phyloP scores from a whole-genome alignment of 2,329 filamentous ascomycete genomes.

The Xylaria polymorpha region DNA sequence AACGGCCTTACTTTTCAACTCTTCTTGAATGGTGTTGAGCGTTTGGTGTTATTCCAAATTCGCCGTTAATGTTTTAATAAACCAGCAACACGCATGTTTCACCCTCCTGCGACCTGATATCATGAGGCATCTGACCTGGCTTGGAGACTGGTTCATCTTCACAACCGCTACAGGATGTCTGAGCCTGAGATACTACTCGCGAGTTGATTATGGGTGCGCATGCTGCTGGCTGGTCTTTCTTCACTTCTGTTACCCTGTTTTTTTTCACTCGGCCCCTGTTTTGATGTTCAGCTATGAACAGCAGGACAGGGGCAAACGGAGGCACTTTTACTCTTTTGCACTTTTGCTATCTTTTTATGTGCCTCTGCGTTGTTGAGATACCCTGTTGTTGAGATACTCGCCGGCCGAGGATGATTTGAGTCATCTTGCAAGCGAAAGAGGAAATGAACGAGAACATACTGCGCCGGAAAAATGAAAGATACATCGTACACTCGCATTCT shows the following conservation, averaged over 20 bases:
- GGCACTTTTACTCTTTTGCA: conserved; percentile 34
- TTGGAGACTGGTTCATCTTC: conserved; percentile 25
- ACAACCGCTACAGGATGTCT: conserved; percentile 20
- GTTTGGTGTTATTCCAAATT: conserved; percentile 46
- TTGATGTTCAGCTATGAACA: conserved; percentile 23
- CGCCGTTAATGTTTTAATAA: conserved; percentile 50
- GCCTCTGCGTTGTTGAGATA: conserved; percentile 43
- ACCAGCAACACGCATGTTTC: conserved; percentile 41
- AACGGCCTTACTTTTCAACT: conserved; percentile 43
- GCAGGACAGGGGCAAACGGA: conserved; percentile 29
- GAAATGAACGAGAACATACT: conserved; percentile 29
- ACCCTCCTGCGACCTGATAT: conserved; percentile 23
- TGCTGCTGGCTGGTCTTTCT: conserved; percentile 41
- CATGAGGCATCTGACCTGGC: conserved; percentile 19
- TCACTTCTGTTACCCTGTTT: conserved; percentile 33
- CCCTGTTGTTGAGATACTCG: conserved; percentile 45
- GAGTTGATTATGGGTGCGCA: conserved; percentile 23
- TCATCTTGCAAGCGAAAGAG: conserved; percentile 36
- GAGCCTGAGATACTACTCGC: conserved; percentile 20
- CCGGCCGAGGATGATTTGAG: conserved; percentile 40
- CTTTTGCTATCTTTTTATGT: conserved; percentile 36
- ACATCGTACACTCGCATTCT: conserved; percentile 26
- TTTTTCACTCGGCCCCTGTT: conserved; percentile 30
- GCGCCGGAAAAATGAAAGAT: conserved; percentile 34
- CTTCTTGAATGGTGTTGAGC: conserved; percentile 44